Evolutionary conservation across 2,329 filamentous ascomycete genomes (phyloP), one percentile per base, ranked within the genome.

Genomic region (Fusarium sp.): DNA sequence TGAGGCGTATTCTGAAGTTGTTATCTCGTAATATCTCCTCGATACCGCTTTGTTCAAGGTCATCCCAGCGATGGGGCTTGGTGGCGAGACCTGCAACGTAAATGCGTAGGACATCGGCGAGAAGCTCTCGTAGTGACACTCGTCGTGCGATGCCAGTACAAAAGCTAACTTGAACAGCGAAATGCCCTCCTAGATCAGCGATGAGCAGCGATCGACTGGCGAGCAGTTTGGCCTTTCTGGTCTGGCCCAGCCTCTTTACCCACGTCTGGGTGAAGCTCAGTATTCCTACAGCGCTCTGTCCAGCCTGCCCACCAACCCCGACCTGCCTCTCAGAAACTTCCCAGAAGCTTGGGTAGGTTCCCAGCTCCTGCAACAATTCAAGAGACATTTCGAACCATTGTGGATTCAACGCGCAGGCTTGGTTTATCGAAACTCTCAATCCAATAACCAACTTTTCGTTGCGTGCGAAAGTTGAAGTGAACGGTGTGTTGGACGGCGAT

Each of bases 271-370:
- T 10, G 20, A 55, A 39, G 14, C 10, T 31, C 4, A 39, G 0
- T 13, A 11, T 28, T 0, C 14, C 35, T 0, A 55, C 51, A 5
- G 20, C 51, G 20, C 11, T 3, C 6, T n/a, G 3, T 0, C 36
- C 36, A 0, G 0, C 36, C 3, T 55, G 51, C 0, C n/a, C 4
- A 0, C 51, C 36, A n/a, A 31, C 0, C 0, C 24, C 51, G 0
- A 55, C 0, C 5, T 55, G 51, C 14, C 51, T n/a, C 14, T 55
- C 51, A 2, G 51, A 39, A 0, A 39, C 24, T 5, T 55, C 35
- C 35, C 51, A 55, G 51, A 17, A 55, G 7, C 24, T n/a, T 3
- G 36, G 20, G 1, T 7, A 55, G 2, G 51, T 39, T 0, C 36
- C 51, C 2, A 39, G 15, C 0, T 55, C 35, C 2, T 31, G 2